phyloP scores from a whole-genome alignment of 306 rosid species.

The Bauhinia variegata region DNA sequence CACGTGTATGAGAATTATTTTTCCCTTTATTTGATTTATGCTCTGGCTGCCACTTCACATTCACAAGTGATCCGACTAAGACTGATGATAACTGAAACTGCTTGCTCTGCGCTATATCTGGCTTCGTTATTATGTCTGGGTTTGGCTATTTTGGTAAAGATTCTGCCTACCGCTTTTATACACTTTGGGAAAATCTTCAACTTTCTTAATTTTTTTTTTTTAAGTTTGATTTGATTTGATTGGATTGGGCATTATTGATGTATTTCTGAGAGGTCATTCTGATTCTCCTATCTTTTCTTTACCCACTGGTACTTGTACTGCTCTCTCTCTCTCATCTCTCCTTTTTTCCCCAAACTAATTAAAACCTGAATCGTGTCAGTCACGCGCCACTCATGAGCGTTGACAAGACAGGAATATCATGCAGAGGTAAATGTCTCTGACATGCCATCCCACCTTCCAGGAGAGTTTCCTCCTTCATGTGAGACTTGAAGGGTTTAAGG shows the following conservation, averaged over 20 bases:
- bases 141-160: no score
- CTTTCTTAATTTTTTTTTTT: not conserved
- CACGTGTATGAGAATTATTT: no score
- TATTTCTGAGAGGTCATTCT: conserved; percentile 42
- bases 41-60: no score
- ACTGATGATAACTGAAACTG: no score
- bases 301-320: conserved; percentile 21
- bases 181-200: not conserved
- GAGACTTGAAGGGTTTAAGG: no score
- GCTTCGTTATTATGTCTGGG: no score
- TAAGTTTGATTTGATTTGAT: conserved; percentile 47
- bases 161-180: not conserved
- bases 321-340: no score
- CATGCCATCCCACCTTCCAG: conserved; percentile 37
- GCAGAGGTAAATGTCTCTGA: no score
- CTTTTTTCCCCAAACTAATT: conserved; percentile 27
- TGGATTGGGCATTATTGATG: conserved; percentile 45
- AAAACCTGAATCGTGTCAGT: conserved; percentile 12
- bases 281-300: conserved; percentile 24
- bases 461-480: conserved; percentile 15
- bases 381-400: not conserved
- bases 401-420: conserved; percentile 30
- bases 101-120: no score
- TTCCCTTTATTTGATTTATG: no score
- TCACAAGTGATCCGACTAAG: no score